A percentile compares a stretch with the other conserved stretches of the same genome.
Evolutionary conservation across 805 yeast species (phyloP).

Genomic region (Metschnikowia chrysomelidarum): DNA sequence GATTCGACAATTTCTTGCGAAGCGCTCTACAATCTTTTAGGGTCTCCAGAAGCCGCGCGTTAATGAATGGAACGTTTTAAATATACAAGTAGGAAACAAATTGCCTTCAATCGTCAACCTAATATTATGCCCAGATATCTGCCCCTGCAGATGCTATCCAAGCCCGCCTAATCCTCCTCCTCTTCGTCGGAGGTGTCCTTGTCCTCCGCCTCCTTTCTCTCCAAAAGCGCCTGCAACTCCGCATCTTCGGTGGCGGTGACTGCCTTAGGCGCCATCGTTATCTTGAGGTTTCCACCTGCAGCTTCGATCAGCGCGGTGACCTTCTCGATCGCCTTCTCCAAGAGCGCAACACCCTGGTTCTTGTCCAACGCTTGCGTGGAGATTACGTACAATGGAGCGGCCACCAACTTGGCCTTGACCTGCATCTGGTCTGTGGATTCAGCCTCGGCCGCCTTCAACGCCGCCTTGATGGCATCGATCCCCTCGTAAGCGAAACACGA

Average conservation of each 20-base stretch:
- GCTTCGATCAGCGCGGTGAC: constrained; percentile 67
- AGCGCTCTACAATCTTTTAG: too few relatives aligned
- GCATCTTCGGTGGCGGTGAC: constrained; percentile 99
- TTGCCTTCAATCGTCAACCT: too few relatives aligned
- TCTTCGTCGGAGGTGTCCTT: constrained; percentile 82
- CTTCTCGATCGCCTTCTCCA: constrained; percentile 76
- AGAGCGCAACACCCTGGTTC: constrained; percentile 75
- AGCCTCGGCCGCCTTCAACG: constrained; percentile 83
- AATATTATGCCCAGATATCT: too few relatives aligned
- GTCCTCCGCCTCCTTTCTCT: constrained; percentile 87
- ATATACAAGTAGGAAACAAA: constrained; percentile 14
- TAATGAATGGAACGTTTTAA: constrained; percentile 14
- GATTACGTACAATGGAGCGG: constrained; percentile 94
- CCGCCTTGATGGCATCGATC: constrained; percentile 91
- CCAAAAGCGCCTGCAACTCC: constrained; percentile 92
- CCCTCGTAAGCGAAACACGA: constrained; percentile 98
- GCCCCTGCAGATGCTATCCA: too few relatives aligned
- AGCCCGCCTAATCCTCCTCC: constrained; percentile 36
- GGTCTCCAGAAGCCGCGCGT: too few relatives aligned
- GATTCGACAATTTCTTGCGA: too few relatives aligned
- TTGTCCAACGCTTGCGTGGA: constrained; percentile 93
- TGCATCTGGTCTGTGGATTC: constrained; percentile 81
- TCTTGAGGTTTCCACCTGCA: constrained; percentile 82
- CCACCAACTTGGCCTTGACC: constrained; percentile 91
- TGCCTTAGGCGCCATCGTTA: constrained; percentile 98